Evolutionary conservation across 306 rosid genomes (phyloP), one percentile per base, ranked within the genome.

Genomic region (Gillenia trifoliata): DNA sequence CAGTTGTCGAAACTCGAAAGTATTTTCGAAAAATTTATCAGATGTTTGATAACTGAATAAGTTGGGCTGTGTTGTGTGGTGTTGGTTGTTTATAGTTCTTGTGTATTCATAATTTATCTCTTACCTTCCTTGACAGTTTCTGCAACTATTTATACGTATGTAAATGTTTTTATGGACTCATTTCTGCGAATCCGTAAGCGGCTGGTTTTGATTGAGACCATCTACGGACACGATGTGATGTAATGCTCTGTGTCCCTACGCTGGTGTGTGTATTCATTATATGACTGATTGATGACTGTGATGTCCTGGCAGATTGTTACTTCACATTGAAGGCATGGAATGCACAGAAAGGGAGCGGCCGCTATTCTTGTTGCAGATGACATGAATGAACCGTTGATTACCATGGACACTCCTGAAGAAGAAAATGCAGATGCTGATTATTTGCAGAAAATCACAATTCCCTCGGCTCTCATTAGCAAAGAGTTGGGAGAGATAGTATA

Each of bases 301-400:
- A 55, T 55, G 60, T 82, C 76, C 71, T 77, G 74, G 86, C 80
- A 94, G 98, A 91, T 85, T 94, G 98, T 84, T 94, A 71, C 88
- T 94, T 94, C 88, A 94, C 98, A 66, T 74, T 88, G 82, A 94
- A 94, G 94, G 98, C 98, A 1, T 90, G 97, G 98, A 94, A 90
- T 70, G 96, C 97, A 19, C 98, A 94, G 89, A 88, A 87, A 12
- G 95, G 98, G 98, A 79, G 98, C 97, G 28, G 98, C 96, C 0
- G 98, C 98, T 56, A 79, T 94, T 81, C 91, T 94, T 72, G 98
- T 94, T 67, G 96, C 92, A n/a, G 97, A 94, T 79, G 82, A 91
- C 86, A 84, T 63, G 78, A 33, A 22, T 36, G 98, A 94, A 70
- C 84, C 83, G 26, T 84, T 94, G 74, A 91, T 94, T 76, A 94